Conservation (phyloP, 2,329 filamentous ascomycete species). For the Beauveria bassiana region DNA sequence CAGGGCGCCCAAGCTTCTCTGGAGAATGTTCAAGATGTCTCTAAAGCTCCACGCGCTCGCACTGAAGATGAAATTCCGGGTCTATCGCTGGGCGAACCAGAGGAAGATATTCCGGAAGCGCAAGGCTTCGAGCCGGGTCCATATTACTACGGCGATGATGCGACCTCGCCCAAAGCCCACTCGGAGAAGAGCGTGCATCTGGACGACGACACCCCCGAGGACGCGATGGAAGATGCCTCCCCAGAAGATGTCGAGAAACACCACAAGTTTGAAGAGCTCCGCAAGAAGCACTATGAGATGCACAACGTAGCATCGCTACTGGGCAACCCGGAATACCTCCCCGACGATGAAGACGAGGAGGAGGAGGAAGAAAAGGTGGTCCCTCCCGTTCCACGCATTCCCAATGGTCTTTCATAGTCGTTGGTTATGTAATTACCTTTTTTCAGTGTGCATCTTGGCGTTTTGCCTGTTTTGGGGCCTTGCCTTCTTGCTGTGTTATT, state of each 20-base stretch:
- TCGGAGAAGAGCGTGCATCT: conserved; percentile 72
- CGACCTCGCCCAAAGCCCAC: conserved; percentile 28
- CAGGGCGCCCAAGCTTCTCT: conserved; percentile 15
- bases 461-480: background rate
- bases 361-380: conserved; percentile 32
- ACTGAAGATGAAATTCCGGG: conserved; percentile 76
- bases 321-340: conserved; percentile 62
- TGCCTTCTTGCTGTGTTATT: background rate
- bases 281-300: conserved; percentile 99
- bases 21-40: conserved; percentile 21
- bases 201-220: conserved; percentile 53
- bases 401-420: conserved; percentile 28
- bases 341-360: conserved; percentile 53
- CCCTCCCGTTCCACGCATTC: conserved; percentile 38
- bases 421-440: background rate
- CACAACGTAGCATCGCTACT: conserved; percentile 82
- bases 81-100: conserved; percentile 85
- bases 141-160: conserved; percentile 5
- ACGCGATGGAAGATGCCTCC: conserved; percentile 44
- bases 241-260: conserved; percentile 85
- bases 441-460: background rate
- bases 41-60: conserved; percentile 31
- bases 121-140: conserved; percentile 19
- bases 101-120: conserved; percentile 54
- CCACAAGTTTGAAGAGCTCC: conserved; percentile 77